phyloP scores from a whole-genome alignment of 345 rosid genomes.

The Luvunga scandens region DNA sequence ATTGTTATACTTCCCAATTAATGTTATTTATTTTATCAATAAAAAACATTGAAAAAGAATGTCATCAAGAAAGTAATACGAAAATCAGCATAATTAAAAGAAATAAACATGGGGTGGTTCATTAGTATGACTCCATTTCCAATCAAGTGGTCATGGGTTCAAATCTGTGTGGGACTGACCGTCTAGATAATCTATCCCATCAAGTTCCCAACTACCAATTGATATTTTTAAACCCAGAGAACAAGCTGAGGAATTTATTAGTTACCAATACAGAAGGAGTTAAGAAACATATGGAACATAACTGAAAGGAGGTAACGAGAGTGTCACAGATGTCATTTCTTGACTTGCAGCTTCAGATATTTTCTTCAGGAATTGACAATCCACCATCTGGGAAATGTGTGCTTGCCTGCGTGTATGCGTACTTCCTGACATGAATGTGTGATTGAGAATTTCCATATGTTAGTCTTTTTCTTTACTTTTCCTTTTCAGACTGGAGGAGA shows the following conservation, averaged over 20 bases:
- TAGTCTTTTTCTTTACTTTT: slow-evolving; percentile 14
- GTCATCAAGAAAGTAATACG: neutral
- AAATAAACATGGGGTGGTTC: neutral
- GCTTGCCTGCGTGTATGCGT: neutral
- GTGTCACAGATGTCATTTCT: neutral
- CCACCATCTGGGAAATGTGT: neutral
- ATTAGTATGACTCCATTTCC: neutral
- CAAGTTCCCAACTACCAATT: neutral
- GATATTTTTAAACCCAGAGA: neutral
- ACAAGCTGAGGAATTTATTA: neutral
- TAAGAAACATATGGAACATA: neutral
- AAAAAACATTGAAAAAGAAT: neutral
- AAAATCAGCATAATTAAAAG: neutral
- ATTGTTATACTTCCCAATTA: slow-evolving; percentile 4
- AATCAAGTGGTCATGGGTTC: neutral
- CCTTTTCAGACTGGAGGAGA: slow-evolving; percentile 86
- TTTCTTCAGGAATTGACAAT: neutral
- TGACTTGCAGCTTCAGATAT: neutral
- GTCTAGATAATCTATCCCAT: neutral
- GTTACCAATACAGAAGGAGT: too few species aligned
- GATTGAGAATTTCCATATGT: slow-evolving; percentile 9
- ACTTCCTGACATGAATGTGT: slow-evolving; percentile 1
- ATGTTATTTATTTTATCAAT: neutral
- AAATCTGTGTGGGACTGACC: neutral
- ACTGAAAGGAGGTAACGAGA: neutral